Evolutionary conservation across 495 filamentous ascomycete species (phyloP).

Genomic region (Cudoniella acicularis): DNA sequence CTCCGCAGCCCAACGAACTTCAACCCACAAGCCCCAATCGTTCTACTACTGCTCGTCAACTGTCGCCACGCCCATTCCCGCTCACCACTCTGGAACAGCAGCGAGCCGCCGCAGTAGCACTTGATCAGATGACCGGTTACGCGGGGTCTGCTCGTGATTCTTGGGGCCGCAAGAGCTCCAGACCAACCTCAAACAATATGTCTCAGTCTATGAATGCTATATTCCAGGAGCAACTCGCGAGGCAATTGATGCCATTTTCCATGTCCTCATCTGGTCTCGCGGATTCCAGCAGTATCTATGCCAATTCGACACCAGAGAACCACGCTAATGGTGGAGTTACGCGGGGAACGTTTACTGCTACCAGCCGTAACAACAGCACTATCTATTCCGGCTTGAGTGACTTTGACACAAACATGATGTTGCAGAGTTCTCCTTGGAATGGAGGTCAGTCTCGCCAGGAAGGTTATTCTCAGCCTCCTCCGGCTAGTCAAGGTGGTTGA

Average conservation of each 20-base stretch:
- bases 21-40: slow-evolving; percentile 15
- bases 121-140: slow-evolving; percentile 16
- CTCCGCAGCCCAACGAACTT: slow-evolving; percentile 25
- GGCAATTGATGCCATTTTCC: slow-evolving; percentile 13
- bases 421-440: slow-evolving; percentile 21
- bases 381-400: slow-evolving; percentile 17
- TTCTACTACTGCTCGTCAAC: slow-evolving; percentile 4
- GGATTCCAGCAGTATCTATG: slow-evolving; percentile 33
- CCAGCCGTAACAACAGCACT: slow-evolving; percentile 16
- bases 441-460: slow-evolving; percentile 8
- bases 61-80: slow-evolving; percentile 15
- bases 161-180: slow-evolving; percentile 9
- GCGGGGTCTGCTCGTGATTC: neutral
- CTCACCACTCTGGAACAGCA: slow-evolving; percentile 15
- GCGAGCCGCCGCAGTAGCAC: slow-evolving; percentile 11
- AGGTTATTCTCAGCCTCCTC: slow-evolving; percentile 17
- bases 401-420: slow-evolving; percentile 17
- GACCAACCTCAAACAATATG: slow-evolving; percentile 1
- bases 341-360: neutral
- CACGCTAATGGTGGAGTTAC: slow-evolving; percentile 17
- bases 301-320: slow-evolving; percentile 27
- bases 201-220: slow-evolving; percentile 13
- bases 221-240: slow-evolving; percentile 12
- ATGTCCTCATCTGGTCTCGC: slow-evolving; percentile 27
- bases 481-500: slow-evolving; percentile 26